These are phyloP conservation scores for Colletotrichum sp. DNA, from an alignment of 2,329 filamentous ascomycete genomes.

Conservation along the genomic window DNA sequence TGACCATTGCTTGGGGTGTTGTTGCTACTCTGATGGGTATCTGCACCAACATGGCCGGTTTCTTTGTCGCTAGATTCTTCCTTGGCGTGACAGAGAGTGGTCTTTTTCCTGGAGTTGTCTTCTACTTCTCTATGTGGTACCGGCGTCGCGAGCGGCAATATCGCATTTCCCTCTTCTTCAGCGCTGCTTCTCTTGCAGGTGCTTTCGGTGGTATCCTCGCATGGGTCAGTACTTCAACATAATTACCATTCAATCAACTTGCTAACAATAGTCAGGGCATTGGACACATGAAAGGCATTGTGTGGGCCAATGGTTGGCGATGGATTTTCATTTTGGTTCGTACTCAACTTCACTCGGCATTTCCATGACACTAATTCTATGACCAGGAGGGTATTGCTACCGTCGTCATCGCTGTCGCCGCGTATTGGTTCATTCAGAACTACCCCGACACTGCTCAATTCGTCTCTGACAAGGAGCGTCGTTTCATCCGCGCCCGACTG, in stretches of 20 bases:
- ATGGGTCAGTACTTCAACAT: constrained; percentile 41
- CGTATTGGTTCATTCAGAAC: constrained; percentile 70
- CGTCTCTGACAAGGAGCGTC: constrained; percentile 57
- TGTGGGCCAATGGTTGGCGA: constrained; percentile 57
- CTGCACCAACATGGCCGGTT: constrained; percentile 53
- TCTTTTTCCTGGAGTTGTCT: constrained; percentile 56
- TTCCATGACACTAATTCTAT: constrained; percentile 37
- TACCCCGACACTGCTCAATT: constrained; percentile 66
- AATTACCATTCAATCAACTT: fast-evolving
- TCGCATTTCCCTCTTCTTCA: constrained; percentile 61
- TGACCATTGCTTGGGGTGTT: constrained; percentile 61
- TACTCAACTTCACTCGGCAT: too few species aligned
- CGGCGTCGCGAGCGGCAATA: constrained; percentile 59
- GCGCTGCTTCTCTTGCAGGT: constrained; percentile 57
- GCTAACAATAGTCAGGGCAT: constrained; percentile 46
- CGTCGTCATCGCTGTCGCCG: constrained; percentile 51
- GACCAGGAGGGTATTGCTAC: constrained; percentile 59
- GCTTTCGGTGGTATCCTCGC: constrained; percentile 63
- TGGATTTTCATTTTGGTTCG: constrained; percentile 66
- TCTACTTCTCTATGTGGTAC: constrained; percentile 61
- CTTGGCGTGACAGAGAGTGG: constrained; percentile 60
- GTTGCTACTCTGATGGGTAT: constrained; percentile 58
- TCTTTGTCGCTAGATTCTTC: constrained; percentile 59
- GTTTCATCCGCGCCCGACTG: constrained; percentile 66
- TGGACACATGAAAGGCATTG: constrained; percentile 56